Evolutionary conservation across 2,329 filamentous ascomycete species (phyloP), one percentile per base, ranked within the genome.

Genomic region (Rhynchosporium agropyri): DNA sequence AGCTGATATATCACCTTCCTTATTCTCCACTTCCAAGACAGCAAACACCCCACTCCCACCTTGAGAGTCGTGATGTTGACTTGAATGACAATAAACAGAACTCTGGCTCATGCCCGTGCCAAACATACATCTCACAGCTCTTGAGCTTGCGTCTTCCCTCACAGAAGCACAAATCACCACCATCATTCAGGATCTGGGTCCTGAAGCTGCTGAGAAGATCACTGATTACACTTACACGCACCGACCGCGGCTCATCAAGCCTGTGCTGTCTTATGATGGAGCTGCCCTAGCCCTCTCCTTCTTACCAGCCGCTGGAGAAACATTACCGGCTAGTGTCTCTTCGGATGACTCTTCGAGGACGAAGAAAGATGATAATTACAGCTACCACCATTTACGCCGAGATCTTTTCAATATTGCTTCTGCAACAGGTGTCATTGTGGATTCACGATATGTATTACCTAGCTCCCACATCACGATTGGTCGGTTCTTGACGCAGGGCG

Each of bases 401-500:
- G 92, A 97, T 73, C 74, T 96, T 12, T 95, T 88, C 74, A 79
- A 83, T 55, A 78, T 85, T 31, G 83, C 85, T 3, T 78, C 80
- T 51, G 78, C 78, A 3, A 82, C 86, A 0, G 90, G 90, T 0
- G 79, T 94, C n/a, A 77, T 83, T 15, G 82, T 97, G 40, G 88
- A 82, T 28, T 91, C 90, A 58, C 83, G 94, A 62, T 98, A 97
- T 74, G 87, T 93, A 29, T 91, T 96, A 2, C 93, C 93, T 1
- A 94, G 90, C 53, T 92, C 91, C 15, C 94, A 98, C 78, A 84
- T 97, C 72, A 97, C 94, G 0, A 84, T 98, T 62, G 93, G 85
- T 0, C 82, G 94, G 3, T 97, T 95, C 74, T 82, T 97, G 49
- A 83, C 81, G 9, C 82, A 86, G 46, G 78, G 81, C 12, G 91